Percentiles rank a stretch among this genome's conserved stretches.
phyloP scores from a whole-genome alignment of 192 early-diverging fungal genomes.

The Gryganskiella cystojenkinii region DNA sequence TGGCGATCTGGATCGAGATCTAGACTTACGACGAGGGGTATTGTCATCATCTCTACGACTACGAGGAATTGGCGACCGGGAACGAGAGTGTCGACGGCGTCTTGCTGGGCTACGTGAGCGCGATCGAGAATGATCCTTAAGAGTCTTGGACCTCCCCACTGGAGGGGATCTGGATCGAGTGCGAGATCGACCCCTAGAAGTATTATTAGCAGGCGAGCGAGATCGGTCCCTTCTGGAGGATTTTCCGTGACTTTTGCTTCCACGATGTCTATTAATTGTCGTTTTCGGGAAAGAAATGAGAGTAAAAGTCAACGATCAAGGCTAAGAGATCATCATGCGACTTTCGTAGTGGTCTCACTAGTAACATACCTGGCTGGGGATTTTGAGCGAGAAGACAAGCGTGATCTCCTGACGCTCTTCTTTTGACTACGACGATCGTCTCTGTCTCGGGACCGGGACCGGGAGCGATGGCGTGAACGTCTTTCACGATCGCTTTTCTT shows the following conservation, averaged over 20 bases:
- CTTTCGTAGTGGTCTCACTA: too few species aligned
- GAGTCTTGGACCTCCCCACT: not conserved
- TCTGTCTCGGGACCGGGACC: conserved; percentile 7
- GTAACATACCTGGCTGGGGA: conserved; percentile 14
- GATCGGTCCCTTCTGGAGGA: not conserved
- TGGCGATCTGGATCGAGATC: not conserved
- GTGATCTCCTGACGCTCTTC: conserved; percentile 1
- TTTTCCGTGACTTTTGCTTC: not conserved
- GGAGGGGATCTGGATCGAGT: conserved; percentile 18
- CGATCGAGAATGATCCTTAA: not conserved
- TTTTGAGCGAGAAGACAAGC: conserved; percentile 7
- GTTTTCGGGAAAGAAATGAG: not conserved
- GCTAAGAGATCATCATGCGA: not conserved
- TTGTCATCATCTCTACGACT: not conserved
- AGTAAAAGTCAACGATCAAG: not conserved
- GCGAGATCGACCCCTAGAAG: conserved; percentile 6
- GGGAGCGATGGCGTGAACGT: conserved; percentile 14
- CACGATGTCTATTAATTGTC: conserved; percentile 18
- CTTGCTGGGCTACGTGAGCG: not conserved
- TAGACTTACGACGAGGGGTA: not conserved
- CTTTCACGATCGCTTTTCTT: not conserved
- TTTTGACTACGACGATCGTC: not conserved
- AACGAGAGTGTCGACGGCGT: conserved; percentile 12
- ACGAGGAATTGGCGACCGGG: not conserved
- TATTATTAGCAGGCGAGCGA: not conserved